phyloP scores from a whole-genome alignment of 805 yeast genomes.

The Pichia californica region DNA sequence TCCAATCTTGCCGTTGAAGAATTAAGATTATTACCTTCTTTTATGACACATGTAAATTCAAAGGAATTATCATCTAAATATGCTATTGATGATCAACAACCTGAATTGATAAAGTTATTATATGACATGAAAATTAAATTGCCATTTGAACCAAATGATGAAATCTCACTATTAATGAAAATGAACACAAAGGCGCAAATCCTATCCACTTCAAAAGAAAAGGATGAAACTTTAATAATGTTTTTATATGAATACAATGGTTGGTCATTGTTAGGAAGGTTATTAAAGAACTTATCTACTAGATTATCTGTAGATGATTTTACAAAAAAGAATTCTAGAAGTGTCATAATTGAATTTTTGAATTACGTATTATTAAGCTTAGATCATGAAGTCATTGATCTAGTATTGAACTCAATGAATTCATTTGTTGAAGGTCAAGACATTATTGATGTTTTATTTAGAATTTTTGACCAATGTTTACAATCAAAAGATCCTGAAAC shows the following conservation, averaged over 20 bases:
- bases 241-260: constrained; percentile 76
- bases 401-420: constrained; percentile 30
- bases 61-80: constrained; percentile 35
- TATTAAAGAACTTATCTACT: constrained; percentile 56
- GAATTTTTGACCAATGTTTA: constrained; percentile 62
- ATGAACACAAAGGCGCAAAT: constrained; percentile 62
- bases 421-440: constrained; percentile 28
- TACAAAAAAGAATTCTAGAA: constrained; percentile 35
- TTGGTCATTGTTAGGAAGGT: constrained; percentile 79
- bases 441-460: constrained; percentile 49
- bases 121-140: constrained; percentile 39
- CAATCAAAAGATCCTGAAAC: constrained; percentile 45
- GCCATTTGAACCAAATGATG: constrained; percentile 42
- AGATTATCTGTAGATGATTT: constrained; percentile 30
- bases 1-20: constrained; percentile 63
- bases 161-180: constrained; percentile 37
- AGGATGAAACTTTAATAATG: constrained; percentile 37
- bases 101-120: constrained; percentile 41
- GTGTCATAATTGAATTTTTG: constrained; percentile 46
- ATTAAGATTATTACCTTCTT: constrained; percentile 52
- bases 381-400: constrained; percentile 24
- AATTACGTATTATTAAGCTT: constrained; percentile 39
- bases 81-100: constrained; percentile 44
- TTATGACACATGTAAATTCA: constrained; percentile 43
- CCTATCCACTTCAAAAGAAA: not conserved